A percentile compares a stretch with the other conserved stretches of the same genome.
Conservation (phyloP, 2,329 filamentous ascomycete species). For the Tothia fuscella region DNA sequence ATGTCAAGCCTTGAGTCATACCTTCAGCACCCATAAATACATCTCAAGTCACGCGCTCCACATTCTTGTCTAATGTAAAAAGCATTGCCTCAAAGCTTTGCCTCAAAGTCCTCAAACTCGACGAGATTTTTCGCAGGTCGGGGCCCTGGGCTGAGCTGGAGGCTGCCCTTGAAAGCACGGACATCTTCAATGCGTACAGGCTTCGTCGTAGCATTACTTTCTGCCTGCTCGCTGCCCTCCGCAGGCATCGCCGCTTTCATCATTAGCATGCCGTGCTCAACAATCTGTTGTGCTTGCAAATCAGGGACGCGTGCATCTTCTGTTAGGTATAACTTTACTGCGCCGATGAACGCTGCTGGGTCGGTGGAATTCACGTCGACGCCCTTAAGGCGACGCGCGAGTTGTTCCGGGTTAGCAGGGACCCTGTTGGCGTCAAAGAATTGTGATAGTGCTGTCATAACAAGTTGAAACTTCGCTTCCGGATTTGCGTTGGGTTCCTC, state of each 20-base stretch:
- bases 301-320: constrained; percentile 34
- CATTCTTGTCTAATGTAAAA: not conserved
- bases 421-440: constrained; percentile 38
- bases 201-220: constrained; percentile 19
- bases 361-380: constrained; percentile 35
- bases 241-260: constrained; percentile 31
- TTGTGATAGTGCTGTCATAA: constrained; percentile 32
- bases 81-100: constrained; percentile 57
- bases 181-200: constrained; percentile 57
- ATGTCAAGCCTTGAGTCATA: not conserved
- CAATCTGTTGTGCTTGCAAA: constrained; percentile 36
- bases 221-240: constrained; percentile 29
- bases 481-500: constrained; percentile 28
- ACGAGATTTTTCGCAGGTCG: constrained; percentile 61
- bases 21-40: not conserved
- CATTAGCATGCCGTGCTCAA: constrained; percentile 38
- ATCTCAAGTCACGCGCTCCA: not conserved
- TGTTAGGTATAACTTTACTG: constrained; percentile 37
- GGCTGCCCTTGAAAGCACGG: constrained; percentile 62
- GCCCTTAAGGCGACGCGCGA: constrained; percentile 33
- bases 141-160: constrained; percentile 62
- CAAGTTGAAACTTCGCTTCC: constrained; percentile 20
- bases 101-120: constrained; percentile 74
- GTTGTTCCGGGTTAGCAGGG: constrained; percentile 27
- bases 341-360: constrained; percentile 37